Conservation (phyloP, 345 rosid genomes). For the Citrus cavaleriei region DNA sequence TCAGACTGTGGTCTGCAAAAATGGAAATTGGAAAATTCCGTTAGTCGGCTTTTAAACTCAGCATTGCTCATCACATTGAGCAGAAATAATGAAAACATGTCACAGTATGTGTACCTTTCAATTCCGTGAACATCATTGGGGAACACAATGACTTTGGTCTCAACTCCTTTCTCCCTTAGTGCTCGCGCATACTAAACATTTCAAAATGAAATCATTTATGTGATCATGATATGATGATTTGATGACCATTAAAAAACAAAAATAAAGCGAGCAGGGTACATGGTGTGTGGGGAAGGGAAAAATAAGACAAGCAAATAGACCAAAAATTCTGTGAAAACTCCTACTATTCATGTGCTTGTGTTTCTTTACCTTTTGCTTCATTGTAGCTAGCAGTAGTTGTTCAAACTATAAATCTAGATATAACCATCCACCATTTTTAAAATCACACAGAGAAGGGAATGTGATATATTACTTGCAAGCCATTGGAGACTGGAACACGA, state of each 20-base stretch:
- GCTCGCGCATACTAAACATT: conserved; percentile 66
- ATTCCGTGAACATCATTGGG: conserved; percentile 73
- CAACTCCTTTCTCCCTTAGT: conserved; percentile 77
- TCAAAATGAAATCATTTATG: conserved; percentile 5
- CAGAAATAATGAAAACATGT: background rate
- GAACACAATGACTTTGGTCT: conserved; percentile 59
- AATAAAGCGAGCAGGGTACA: background rate
- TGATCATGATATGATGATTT: background rate
- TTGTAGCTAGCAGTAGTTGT: background rate
- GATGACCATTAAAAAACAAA: background rate
- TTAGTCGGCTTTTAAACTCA: background rate
- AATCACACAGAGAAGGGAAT: background rate
- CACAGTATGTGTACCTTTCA: conserved; percentile 41
- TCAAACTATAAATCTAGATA: background rate
- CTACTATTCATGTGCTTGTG: background rate
- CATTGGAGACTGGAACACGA: conserved; percentile 80
- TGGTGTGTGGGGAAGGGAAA: background rate
- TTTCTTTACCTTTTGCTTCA: background rate
- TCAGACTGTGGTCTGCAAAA: conserved; percentile 81
- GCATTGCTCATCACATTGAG: background rate
- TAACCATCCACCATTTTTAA: background rate
- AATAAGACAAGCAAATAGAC: too few relatives aligned
- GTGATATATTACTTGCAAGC: conserved; percentile 60
- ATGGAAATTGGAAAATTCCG: conserved; percentile 15
- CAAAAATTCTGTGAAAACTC: background rate